These are phyloP conservation scores for Ogataea nitratoaversa DNA, from an alignment of 805 yeast genomes.

Conservation along the genomic window DNA sequence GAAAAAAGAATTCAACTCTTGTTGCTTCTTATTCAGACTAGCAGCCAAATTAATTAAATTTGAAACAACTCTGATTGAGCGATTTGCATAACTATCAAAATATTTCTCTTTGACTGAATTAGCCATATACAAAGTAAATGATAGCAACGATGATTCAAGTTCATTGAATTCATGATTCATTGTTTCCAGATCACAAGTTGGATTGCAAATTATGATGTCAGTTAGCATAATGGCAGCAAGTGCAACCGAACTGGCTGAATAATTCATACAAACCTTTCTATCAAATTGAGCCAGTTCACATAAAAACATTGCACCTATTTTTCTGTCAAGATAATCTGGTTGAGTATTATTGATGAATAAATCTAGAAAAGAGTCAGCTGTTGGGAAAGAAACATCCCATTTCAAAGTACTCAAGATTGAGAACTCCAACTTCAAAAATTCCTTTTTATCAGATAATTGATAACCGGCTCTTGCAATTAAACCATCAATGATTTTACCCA, in stretches of 20 bases:
- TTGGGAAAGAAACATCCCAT: conserved; percentile 62
- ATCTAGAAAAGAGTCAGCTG: conserved; percentile 62
- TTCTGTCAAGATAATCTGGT: conserved; percentile 42
- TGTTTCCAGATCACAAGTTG: conserved; percentile 30
- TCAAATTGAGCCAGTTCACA: conserved; percentile 67
- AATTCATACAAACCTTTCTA: conserved; percentile 51
- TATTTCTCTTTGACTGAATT: conserved; percentile 26
- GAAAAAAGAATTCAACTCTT: conserved; percentile 15
- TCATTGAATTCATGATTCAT: conserved; percentile 27
- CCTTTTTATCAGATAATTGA: conserved; percentile 16
- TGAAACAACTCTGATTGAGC: conserved; percentile 18
- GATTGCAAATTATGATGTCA: conserved; percentile 40
- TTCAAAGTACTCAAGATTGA: conserved; percentile 57
- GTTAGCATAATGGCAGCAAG: conserved; percentile 48
- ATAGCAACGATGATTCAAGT: conserved; percentile 25
- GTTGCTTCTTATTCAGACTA: conserved; percentile 21
- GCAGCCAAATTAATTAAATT: conserved; percentile 25
- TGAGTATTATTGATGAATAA: conserved; percentile 36
- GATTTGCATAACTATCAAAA: conserved; percentile 10
- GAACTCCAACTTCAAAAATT: conserved; percentile 63
- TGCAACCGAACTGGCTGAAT: conserved; percentile 42
- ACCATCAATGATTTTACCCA: conserved; percentile 36
- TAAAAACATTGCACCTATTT: conserved; percentile 53
- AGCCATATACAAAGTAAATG: conserved; percentile 21
- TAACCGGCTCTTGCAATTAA: conserved; percentile 29